phyloP scores from a whole-genome alignment of 371 early-diverging fungal genomes.

The Rhizopus stolonifer region DNA sequence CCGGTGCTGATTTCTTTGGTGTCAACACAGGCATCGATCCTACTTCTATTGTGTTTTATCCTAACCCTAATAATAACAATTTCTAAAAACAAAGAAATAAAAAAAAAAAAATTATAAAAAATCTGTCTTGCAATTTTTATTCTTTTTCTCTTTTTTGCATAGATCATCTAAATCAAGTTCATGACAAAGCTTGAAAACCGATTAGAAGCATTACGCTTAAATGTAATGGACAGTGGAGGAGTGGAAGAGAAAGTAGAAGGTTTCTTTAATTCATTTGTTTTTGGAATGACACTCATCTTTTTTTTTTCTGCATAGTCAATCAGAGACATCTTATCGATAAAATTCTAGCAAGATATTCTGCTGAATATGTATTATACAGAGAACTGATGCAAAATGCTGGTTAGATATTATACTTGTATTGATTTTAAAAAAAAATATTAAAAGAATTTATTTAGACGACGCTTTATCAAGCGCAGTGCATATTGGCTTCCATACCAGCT shows the following conservation, averaged over 20 bases:
- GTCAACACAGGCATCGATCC: slow-evolving; percentile 24
- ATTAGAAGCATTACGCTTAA: slow-evolving; percentile 39
- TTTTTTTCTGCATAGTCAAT: slow-evolving; percentile 57
- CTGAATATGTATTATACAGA: slow-evolving; percentile 73
- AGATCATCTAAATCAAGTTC: not conserved
- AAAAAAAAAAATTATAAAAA: not conserved
- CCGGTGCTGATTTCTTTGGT: slow-evolving; percentile 20
- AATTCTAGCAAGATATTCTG: slow-evolving; percentile 83
- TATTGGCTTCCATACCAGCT: slow-evolving; percentile 55
- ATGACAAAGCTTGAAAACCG: slow-evolving; percentile 8
- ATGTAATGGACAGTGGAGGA: slow-evolving; percentile 47
- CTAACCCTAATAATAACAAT: slow-evolving; percentile 22
- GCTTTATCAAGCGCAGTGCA: slow-evolving; percentile 60
- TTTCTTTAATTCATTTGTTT: slow-evolving; percentile 15
- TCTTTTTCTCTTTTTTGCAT: not conserved
- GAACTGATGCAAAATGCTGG: slow-evolving; percentile 74
- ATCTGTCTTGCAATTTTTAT: not conserved
- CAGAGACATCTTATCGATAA: slow-evolving; percentile 93
- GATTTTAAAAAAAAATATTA: not conserved
- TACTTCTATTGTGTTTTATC: slow-evolving; percentile 40
- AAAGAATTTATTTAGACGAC: slow-evolving; percentile 47
- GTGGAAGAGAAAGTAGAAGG: slow-evolving; percentile 66
- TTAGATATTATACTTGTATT: not conserved
- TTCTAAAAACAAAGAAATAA: no score
- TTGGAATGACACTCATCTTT: not conserved